Evolutionary conservation across 345 rosid genomes (phyloP).

Genomic region (Aquilaria sinensis): DNA sequence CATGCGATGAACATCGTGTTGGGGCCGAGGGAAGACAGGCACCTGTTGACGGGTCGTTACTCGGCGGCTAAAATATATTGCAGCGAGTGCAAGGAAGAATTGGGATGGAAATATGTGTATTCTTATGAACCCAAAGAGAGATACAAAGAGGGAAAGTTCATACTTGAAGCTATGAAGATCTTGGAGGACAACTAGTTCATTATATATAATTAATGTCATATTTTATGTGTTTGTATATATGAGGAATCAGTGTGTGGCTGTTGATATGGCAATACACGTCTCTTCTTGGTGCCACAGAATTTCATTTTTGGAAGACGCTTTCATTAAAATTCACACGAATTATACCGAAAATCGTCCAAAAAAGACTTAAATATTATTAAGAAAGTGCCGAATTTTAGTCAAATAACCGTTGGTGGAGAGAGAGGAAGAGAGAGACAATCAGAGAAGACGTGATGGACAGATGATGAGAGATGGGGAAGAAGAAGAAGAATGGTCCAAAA

Average conservation of each 20-base stretch:
- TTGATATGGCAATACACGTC: too few species aligned
- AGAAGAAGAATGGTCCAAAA: not conserved
- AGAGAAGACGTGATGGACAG: not conserved
- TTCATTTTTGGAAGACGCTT: too few species aligned
- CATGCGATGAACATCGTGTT: conserved; percentile 34
- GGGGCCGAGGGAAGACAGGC: conserved; percentile 31
- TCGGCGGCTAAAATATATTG: conserved; percentile 27
- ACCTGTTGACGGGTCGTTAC: conserved; percentile 23
- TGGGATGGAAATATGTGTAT: conserved; percentile 36
- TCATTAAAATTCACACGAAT: too few species aligned
- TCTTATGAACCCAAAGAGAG: conserved; percentile 22
- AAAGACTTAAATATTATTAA: too few species aligned
- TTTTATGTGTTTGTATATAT: not conserved
- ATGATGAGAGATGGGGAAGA: not conserved
- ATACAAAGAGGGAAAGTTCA: conserved; percentile 37
- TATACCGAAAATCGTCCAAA: too few species aligned
- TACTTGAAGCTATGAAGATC: conserved; percentile 30
- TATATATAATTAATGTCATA: not conserved
- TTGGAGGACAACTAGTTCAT: conserved; percentile 12
- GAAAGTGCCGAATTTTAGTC: too few species aligned
- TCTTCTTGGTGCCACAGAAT: too few species aligned
- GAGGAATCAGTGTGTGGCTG: not conserved
- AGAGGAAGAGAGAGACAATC: not conserved
- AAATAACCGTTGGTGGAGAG: not conserved
- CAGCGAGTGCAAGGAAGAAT: conserved; percentile 25